phyloP scores from a whole-genome alignment of 768 basidiomycete genomes.

The Xerocomus brunneocitrinus region DNA sequence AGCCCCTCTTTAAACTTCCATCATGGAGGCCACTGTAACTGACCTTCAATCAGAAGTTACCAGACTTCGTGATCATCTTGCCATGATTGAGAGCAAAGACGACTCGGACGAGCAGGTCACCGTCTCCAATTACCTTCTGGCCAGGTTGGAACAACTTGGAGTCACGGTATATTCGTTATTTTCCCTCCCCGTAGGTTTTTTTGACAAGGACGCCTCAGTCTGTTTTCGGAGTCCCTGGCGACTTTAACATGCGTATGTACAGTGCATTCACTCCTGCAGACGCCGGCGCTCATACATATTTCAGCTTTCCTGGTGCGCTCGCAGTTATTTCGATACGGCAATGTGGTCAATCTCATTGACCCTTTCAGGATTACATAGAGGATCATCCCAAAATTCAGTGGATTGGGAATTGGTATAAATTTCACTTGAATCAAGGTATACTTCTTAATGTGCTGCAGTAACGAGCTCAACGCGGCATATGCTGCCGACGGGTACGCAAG shows the following conservation, averaged over 20 bases:
- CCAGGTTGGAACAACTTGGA: slow-evolving; percentile 58
- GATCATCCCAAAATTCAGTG: slow-evolving; percentile 73
- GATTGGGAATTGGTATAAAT: slow-evolving; percentile 75
- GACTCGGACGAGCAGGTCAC: slow-evolving; percentile 38
- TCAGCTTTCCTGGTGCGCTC: slow-evolving; percentile 28
- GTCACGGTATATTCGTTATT: slow-evolving; percentile 44
- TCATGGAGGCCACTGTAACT: slow-evolving; percentile 13
- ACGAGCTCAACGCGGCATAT: slow-evolving; percentile 84
- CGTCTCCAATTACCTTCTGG: slow-evolving; percentile 57
- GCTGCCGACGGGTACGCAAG: slow-evolving; percentile 93
- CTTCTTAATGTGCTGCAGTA: slow-evolving; percentile 39
- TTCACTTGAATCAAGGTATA: background rate
- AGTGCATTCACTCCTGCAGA: background rate
- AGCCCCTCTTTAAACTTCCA: background rate
- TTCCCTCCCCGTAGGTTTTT: background rate
- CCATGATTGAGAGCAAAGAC: slow-evolving; percentile 24
- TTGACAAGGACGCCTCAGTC: slow-evolving; percentile 37
- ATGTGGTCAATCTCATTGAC: background rate
- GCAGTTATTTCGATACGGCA: background rate
- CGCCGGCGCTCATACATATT: background rate
- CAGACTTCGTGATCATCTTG: slow-evolving; percentile 44
- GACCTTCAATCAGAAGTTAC: slow-evolving; percentile 42
- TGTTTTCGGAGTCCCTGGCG: slow-evolving; percentile 85
- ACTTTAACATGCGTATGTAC: slow-evolving; percentile 65
- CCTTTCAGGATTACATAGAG: slow-evolving; percentile 70